Evolutionary conservation across 192 early-diverging fungal genomes (phyloP), one percentile per base, ranked within the genome.

Genomic region (Pilobolus umbonatus): DNA sequence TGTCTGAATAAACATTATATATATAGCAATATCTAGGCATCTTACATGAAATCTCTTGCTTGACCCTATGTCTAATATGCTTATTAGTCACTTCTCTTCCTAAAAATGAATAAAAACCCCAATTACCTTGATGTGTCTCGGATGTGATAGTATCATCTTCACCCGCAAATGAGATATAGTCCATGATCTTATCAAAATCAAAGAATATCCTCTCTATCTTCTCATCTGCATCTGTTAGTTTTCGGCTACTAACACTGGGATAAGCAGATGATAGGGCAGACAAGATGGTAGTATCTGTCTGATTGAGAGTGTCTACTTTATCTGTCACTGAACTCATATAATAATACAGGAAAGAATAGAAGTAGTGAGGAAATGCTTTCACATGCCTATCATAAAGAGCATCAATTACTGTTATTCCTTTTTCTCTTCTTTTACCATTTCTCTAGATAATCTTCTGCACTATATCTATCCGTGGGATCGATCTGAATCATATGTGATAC

Each of bases 401-500:
- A 50, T 32, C 17, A 48, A 14, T 5, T 6, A 22, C 5, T 29
- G 7, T 21, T 5, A 17, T 48, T 3, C 10, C 6, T 44, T 10
- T 30, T 4, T 12, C 26, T 7, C 11, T 29, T 19, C 9, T 55
- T 25, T 72, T 83, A n/a, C 91, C 90, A 95, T 51, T 84, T 75
- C 21, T 71, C 62, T 12, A 98, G 68, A 53, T 93, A 97, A 28
- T 78, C 75, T 22, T 85, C 84, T 1, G 93, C 94, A 5, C 85
- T 76, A 28, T 73, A 75, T 32, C 96, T 74, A 45, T 87, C 75
- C 8, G 65, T 67, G 30, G 93, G 92, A 52, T 95, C 84, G 9
- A 90, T 74, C 55, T 90, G 85, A 40, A 96, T 91, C 96, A 98
- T 98, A 59, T 88, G 83, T 55, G 65, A 74, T 7, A 98, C 79